Base-by-base conservation (phyloP, 306 rosid species). In the Cyamopsis tetragonoloba region DNA sequence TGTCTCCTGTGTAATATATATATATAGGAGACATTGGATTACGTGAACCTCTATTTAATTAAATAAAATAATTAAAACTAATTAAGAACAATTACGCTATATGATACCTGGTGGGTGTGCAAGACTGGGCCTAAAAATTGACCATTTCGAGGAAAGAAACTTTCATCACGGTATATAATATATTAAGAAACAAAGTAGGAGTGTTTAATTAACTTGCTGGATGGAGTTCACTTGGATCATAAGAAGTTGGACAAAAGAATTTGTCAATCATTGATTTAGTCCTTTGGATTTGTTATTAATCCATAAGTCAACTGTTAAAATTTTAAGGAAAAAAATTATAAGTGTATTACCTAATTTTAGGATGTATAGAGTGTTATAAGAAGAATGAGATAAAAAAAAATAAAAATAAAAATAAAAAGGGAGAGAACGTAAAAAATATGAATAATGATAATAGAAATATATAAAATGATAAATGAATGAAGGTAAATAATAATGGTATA, bases 71-170 rank as follows among this genome's bases (percentile, higher is more conserved):
- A n/a, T n/a, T n/a, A n/a, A n/a, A n/a, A n/a, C n/a, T n/a, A n/a
- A n/a, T n/a, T n/a, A n/a, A 3, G 0, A 8, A n/a, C 1, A 15
- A 42, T 0, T 56, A 2, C 6, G 7, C 17, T 27, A 46, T 26
- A 35, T 18, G 6, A 59, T 28, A 30, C 68, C 31, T 27, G 9
- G 48, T 42, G 15, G 19, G 6, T 61, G 17, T 32, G 27, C n/a
- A n/a, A n/a, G 79, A 73, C 50, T 27, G 9, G 58, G 76, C 58
- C 62, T 9, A 11, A 23, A 7, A 37, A 49, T 26, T 37, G 68
- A 78, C 62, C 24, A 50, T 59, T 60, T 73, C 75, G 4, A 8
- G 1, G 30, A 19, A 59, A 30, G 80, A 68, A 68, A 68, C 27
- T 7, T 76, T 50, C 60, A 50, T 61, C 30, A 59, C 15, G 44